Percentiles rank a stretch among this genome's conserved stretches.
phyloP scores from a whole-genome alignment of 225 moss, liverwort and hornwort genomes.

The Pleurozium schreberi region DNA sequence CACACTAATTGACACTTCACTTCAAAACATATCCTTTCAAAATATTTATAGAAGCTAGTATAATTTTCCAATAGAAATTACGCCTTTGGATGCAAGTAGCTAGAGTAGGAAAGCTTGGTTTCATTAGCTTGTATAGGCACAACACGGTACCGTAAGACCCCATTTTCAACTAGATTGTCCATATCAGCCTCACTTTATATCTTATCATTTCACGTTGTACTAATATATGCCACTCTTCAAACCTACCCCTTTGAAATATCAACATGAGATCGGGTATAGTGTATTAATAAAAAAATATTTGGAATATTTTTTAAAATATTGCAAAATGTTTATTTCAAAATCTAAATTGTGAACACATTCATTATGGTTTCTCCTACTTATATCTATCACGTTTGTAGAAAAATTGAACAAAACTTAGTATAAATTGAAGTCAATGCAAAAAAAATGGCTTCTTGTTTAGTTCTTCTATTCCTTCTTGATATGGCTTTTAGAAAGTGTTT shows the following conservation, averaged over 20 bases:
- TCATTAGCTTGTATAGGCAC: rapidly evolving
- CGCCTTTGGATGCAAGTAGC: not conserved
- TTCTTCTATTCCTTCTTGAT: not conserved
- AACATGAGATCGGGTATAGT: rapidly evolving
- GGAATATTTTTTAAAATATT: not conserved
- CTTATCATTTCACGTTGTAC: too few species aligned
- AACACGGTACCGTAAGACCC: not conserved
- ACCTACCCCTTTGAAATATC: not conserved
- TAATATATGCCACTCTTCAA: not conserved
- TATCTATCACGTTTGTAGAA: not conserved
- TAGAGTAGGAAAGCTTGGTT: not conserved
- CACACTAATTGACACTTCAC: not conserved
- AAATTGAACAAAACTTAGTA: not conserved
- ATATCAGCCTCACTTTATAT: not conserved
- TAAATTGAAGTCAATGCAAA: not conserved
- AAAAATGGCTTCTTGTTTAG: not conserved
- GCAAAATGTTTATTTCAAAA: not conserved
- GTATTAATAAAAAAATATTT: not conserved
- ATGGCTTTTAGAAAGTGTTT: rapidly evolving
- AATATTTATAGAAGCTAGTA: rapidly evolving
- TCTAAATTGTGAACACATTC: not conserved
- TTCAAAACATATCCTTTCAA: not conserved
- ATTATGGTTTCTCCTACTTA: not conserved
- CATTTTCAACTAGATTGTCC: not conserved
- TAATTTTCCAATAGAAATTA: not conserved